Evolutionary conservation across 176 grass and related monocot genomes (phyloP).

Genomic region (Avena sativa): DNA sequence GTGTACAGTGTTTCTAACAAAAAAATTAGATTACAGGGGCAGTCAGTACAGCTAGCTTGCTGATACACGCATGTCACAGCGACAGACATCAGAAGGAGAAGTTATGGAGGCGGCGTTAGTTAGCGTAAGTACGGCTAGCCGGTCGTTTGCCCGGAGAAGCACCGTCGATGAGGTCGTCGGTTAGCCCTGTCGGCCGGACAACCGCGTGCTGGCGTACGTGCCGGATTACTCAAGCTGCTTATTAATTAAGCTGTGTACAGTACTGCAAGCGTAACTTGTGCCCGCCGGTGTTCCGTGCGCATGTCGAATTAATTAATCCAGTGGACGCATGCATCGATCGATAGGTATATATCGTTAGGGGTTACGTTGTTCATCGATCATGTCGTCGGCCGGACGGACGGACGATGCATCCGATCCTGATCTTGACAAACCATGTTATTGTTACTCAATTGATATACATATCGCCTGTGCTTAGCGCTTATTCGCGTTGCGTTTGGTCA

Average conservation of each 20-base stretch:
- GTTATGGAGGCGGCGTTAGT: not conserved
- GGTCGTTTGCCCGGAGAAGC: not conserved
- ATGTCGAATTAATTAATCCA: no score
- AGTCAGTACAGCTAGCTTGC: not conserved
- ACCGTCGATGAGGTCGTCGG: not conserved
- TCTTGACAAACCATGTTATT: no score
- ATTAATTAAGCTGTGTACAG: not conserved
- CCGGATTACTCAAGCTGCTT: not conserved
- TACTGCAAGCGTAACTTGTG: not conserved
- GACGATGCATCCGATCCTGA: no score
- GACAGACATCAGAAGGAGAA: no score
- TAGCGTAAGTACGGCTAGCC: not conserved
- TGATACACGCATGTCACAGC: not conserved
- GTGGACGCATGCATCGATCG: no score
- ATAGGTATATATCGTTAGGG: no score
- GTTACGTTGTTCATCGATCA: no score
- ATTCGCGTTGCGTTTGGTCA: no score
- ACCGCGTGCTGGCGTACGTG: not conserved
- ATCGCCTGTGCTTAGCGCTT: no score
- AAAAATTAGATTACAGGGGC: not conserved
- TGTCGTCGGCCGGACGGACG: no score
- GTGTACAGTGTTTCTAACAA: no score
- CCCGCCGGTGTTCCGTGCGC: not conserved
- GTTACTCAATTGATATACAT: no score
- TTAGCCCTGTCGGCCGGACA: slow-evolving; percentile 14